Conservation (phyloP, 768 basidiomycete genomes). For the Lactarius quietus region DNA sequence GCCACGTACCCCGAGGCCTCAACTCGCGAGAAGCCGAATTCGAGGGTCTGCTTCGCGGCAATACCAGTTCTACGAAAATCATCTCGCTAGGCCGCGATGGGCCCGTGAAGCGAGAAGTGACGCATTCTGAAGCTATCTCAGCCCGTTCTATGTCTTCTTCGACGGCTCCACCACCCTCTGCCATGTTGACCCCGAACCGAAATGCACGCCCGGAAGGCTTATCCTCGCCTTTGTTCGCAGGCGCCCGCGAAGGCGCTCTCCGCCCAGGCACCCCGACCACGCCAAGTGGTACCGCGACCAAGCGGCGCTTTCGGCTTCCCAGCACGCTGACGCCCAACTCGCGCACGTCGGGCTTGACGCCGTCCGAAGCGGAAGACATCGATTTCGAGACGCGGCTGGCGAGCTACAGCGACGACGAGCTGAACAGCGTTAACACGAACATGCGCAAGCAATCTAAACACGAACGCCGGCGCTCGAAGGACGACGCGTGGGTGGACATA, state of each 20-base stretch:
- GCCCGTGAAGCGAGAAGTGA: conserved; percentile 24
- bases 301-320: conserved; percentile 56
- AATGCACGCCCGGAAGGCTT: neutral
- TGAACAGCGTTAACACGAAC: conserved; percentile 17
- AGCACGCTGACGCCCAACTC: conserved; percentile 48
- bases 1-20: conserved; percentile 53
- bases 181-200: neutral
- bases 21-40: conserved; percentile 70
- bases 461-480: conserved; percentile 42
- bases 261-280: conserved; percentile 31
- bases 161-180: neutral
- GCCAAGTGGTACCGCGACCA: conserved; percentile 36
- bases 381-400: conserved; percentile 82
- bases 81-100: conserved; percentile 32
- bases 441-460: conserved; percentile 36
- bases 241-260: neutral
- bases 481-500: conserved; percentile 89
- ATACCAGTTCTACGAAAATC: conserved; percentile 43
- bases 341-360: conserved; percentile 49
- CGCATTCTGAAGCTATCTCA: neutral
- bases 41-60: conserved; percentile 64
- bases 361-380: conserved; percentile 75
- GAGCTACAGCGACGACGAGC: conserved; percentile 50
- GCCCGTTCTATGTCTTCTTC: neutral
- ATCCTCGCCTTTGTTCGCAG: conserved; percentile 12